A percentile compares a stretch with the other conserved stretches of the same genome.
These are phyloP conservation scores for Zygosaccharomyces kombuchaensis DNA, from an alignment of 805 yeast species.

Conservation along the genomic window DNA sequence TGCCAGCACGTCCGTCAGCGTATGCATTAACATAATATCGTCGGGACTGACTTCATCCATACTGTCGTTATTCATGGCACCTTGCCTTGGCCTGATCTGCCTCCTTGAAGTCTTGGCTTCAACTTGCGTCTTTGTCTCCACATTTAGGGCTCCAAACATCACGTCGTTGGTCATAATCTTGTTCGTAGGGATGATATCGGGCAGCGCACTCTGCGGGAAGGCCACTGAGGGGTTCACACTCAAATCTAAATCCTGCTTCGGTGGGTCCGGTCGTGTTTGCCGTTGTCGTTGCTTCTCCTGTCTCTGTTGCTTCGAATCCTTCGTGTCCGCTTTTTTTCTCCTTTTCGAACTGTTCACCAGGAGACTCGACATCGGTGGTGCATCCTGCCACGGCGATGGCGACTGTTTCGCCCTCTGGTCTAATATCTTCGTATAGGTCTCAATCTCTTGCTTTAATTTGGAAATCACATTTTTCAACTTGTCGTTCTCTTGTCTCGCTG, in stretches of 20 bases:
- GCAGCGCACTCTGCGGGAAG: constrained; percentile 5
- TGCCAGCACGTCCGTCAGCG: constrained; percentile 24
- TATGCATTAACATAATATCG: constrained; percentile 24
- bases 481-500: constrained; percentile 26
- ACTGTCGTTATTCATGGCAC: neutral
- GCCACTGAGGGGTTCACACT: constrained; percentile 4
- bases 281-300: neutral
- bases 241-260: constrained; percentile 1
- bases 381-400: constrained; percentile 6
- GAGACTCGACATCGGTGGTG: constrained; percentile 17
- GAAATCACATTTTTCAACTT: constrained; percentile 25
- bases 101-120: neutral
- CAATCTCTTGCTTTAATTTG: constrained; percentile 24
- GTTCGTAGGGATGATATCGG: constrained; percentile 7
- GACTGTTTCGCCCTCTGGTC: constrained; percentile 2
- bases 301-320: neutral
- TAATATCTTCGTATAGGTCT: constrained; percentile 19
- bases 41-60: constrained; percentile 17
- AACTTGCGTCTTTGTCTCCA: neutral
- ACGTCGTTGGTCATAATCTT: constrained; percentile 10
- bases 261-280: neutral
- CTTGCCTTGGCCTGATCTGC: neutral
- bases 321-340: constrained; percentile 12
- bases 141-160: constrained; percentile 10
- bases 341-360: constrained; percentile 19